phyloP scores from a whole-genome alignment of 208 protist species.

The Crithidia fasciculata region DNA sequence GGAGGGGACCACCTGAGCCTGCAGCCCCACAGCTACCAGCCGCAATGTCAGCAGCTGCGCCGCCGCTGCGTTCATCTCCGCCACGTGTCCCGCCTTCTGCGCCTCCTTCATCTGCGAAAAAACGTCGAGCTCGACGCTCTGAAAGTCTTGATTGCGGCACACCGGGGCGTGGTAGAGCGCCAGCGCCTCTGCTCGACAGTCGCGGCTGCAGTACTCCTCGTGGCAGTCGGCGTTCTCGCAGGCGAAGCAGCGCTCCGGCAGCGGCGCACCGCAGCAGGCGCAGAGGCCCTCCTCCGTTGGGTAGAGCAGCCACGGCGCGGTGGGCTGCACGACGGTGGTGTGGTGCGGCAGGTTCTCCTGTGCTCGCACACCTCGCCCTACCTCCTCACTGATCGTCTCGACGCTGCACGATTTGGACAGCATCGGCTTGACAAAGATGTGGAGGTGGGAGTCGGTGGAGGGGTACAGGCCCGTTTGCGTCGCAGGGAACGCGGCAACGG shows the following conservation, averaged over 20 bases:
- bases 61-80: conserved; percentile 68
- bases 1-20: conserved; percentile 65
- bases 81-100: conserved; percentile 34
- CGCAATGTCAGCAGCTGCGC: conserved; percentile 84
- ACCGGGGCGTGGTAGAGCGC: conserved; percentile 71
- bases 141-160: conserved; percentile 73
- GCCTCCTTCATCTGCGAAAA: conserved; percentile 69
- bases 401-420: conserved; percentile 55
- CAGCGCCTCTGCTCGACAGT: conserved; percentile 70
- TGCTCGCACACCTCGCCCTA: conserved; percentile 69
- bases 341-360: conserved; percentile 33
- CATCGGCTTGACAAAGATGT: conserved; percentile 81
- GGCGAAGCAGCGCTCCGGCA: conserved; percentile 73
- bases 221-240: conserved; percentile 78
- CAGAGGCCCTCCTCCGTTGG: conserved; percentile 67
- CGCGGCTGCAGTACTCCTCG: conserved; percentile 90
- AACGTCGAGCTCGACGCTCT: conserved; percentile 84
- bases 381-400: conserved; percentile 29
- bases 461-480: conserved; percentile 69
- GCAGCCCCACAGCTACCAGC: conserved; percentile 56
- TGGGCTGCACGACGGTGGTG: conserved; percentile 45
- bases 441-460: conserved; percentile 67
- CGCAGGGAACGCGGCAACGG: conserved; percentile 58
- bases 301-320: conserved; percentile 76
- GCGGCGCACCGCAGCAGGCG: conserved; percentile 52